phyloP scores from a whole-genome alignment of 1,284 basidiomycete genomes.

The Fomitopsis betulina region DNA sequence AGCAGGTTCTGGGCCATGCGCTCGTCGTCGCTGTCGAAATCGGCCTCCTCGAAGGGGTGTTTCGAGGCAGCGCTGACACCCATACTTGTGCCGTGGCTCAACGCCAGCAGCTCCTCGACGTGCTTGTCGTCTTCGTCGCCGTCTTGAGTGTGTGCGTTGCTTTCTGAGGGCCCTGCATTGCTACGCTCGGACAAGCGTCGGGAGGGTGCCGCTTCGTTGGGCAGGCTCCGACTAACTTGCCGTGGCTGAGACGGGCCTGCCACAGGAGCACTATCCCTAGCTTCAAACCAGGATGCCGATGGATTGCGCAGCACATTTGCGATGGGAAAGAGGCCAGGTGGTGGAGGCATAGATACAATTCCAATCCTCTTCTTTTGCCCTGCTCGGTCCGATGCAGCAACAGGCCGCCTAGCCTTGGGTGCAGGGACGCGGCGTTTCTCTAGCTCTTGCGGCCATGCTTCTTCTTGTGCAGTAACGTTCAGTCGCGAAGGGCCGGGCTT shows the following conservation, averaged over 20 bases:
- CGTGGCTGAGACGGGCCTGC: not conserved
- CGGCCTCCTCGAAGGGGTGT: slow-evolving; percentile 6
- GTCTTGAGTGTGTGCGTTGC: not conserved
- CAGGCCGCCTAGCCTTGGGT: not conserved
- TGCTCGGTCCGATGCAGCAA: not conserved
- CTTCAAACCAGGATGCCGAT: not conserved
- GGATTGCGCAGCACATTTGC: not conserved
- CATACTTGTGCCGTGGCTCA: not conserved
- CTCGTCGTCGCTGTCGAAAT: slow-evolving; percentile 9
- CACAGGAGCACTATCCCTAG: not conserved
- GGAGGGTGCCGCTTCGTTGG: not conserved
- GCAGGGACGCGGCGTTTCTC: not conserved
- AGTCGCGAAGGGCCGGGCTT: not conserved
- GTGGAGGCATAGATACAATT: not conserved
- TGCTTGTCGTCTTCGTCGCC: slow-evolving; percentile 4
- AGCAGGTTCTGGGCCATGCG: slow-evolving; percentile 3
- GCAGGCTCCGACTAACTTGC: not conserved
- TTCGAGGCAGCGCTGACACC: not conserved
- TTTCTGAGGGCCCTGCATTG: not conserved
- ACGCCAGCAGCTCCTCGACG: slow-evolving; percentile 4
- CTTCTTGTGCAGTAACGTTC: not conserved
- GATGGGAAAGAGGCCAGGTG: not conserved
- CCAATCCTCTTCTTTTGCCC: slow-evolving; percentile 1
- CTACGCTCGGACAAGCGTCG: not conserved
- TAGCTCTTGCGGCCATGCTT: not conserved